Evolutionary conservation across 257 asterid genomes (phyloP).

Genomic region (Plectranthus barbatus): DNA sequence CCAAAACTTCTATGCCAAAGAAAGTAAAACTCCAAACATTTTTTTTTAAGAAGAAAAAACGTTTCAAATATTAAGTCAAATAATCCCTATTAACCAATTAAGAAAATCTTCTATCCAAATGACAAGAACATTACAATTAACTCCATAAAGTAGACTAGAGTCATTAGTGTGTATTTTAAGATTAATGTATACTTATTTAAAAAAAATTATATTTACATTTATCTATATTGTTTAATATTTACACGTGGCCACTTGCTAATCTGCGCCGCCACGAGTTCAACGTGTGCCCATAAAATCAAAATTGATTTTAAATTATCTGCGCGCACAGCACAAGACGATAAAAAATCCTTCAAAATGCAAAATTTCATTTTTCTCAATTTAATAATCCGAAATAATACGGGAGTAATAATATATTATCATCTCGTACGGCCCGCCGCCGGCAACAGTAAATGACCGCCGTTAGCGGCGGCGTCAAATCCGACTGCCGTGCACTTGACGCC

Average conservation of each 20-base stretch:
- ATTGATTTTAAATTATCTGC: too few species aligned
- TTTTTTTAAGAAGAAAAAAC: too few species aligned
- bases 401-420: constrained; percentile 17
- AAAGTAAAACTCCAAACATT: too few species aligned
- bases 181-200: too few species aligned
- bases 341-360: not conserved
- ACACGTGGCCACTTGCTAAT: constrained; percentile 2
- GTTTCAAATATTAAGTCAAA: too few species aligned
- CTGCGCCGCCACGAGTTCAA: constrained; percentile 14
- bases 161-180: too few species aligned
- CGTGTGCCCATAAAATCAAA: constrained; percentile 21
- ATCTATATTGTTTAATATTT: not conserved
- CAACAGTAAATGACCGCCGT: constrained; percentile 26
- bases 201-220: not conserved
- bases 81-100: too few species aligned
- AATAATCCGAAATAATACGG: not conserved
- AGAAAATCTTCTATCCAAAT: too few species aligned
- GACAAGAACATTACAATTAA: too few species aligned
- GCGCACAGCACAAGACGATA: not conserved
- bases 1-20: too few species aligned
- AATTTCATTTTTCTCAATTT: not conserved
- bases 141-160: too few species aligned
- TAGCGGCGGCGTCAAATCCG: constrained; percentile 47
- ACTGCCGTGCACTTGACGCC: constrained; percentile 51
- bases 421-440: constrained; percentile 45